Evolutionary conservation across 2,329 filamentous ascomycete genomes (phyloP), one percentile per base, ranked within the genome.

Genomic region (Neonectria magnoliae): DNA sequence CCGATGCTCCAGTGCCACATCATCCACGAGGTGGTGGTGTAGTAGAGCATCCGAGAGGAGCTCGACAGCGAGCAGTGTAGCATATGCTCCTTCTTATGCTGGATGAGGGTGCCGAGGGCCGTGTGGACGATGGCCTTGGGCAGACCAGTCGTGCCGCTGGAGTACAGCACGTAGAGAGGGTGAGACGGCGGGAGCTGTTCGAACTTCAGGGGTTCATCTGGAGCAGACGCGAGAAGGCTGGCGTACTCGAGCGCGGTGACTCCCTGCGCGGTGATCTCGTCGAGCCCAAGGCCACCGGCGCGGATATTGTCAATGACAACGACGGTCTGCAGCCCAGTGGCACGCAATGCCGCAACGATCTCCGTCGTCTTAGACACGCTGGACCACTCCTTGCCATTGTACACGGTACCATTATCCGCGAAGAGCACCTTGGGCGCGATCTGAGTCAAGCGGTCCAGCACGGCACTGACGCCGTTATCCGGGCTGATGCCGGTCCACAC

Each of bases 1-100:
- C 93, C 95, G 20, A 98, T 87, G 44, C 94, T 90, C 94, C 95
- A 98, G 78, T 98, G 95, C 94, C 94, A 98, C 95, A 98, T 98
- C 94, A 99, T 98, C 96, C 94, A 98, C 0, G 93, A 97, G 11
- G 91, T 94, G 4, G 94, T 98, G 1, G 94, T 97, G 81, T 94
- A 98, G 82, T 98, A 98, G 78, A 98, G 92, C 75, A 98, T 85
- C 20, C 91, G 87, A 45, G 94, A 93, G 2, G 84, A 82, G 0
- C 90, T 86, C 9, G 86, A 84, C 68, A 99, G 89, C 22, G 94
- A 93, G 77, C 92, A 93, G 76, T 98, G 95, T 3, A 98, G 84
- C 51, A 91, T 86, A 76, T 97, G 94, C 77, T 98, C 96, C 77
- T 99, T 99, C 81, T 98, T 98, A 82, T 98, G 96, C 78, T 98